Percentiles rank a stretch among this genome's conserved stretches.
phyloP scores from a whole-genome alignment of 176 grass and related monocot species.

The Aegilops sharonensis region DNA sequence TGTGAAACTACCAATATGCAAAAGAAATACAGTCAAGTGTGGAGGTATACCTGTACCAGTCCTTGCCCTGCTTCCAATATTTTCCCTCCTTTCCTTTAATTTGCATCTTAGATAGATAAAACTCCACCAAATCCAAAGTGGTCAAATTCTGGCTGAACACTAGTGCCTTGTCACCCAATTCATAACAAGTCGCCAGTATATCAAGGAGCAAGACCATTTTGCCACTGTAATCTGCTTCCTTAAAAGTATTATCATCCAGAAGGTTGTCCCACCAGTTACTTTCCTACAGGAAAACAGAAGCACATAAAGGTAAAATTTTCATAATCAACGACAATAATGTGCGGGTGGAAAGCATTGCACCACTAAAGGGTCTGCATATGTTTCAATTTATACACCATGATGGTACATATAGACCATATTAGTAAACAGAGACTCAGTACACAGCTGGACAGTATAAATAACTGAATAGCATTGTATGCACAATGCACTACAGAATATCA shows the following conservation, averaged over 20 bases:
- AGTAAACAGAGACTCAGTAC: conserved; percentile 15
- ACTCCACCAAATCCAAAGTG: conserved; percentile 89
- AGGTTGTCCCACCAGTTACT: conserved; percentile 88
- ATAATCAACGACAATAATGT: conserved; percentile 7
- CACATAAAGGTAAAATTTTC: neutral
- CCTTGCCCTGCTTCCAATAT: conserved; percentile 91
- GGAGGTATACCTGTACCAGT: conserved; percentile 93
- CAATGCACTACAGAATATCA: neutral
- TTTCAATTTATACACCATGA: conserved; percentile 4
- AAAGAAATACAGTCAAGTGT: conserved; percentile 22
- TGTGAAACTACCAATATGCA: neutral
- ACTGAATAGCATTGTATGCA: conserved; percentile 17
- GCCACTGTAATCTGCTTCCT: conserved; percentile 81
- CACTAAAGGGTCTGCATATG: neutral
- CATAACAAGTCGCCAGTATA: conserved; percentile 73
- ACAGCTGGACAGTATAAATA: conserved; percentile 10
- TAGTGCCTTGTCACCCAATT: conserved; percentile 81
- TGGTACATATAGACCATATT: neutral
- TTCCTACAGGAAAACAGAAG: conserved; percentile 38
- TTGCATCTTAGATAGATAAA: conserved; percentile 79
- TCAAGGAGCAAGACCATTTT: conserved; percentile 97
- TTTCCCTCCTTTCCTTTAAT: conserved; percentile 74
- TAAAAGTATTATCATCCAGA: conserved; percentile 65
- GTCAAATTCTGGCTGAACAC: conserved; percentile 95
- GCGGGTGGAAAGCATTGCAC: neutral